Evolutionary conservation across 2,329 filamentous ascomycete genomes (phyloP).

Genomic region (Ceratocystiopsis brevicomis): DNA sequence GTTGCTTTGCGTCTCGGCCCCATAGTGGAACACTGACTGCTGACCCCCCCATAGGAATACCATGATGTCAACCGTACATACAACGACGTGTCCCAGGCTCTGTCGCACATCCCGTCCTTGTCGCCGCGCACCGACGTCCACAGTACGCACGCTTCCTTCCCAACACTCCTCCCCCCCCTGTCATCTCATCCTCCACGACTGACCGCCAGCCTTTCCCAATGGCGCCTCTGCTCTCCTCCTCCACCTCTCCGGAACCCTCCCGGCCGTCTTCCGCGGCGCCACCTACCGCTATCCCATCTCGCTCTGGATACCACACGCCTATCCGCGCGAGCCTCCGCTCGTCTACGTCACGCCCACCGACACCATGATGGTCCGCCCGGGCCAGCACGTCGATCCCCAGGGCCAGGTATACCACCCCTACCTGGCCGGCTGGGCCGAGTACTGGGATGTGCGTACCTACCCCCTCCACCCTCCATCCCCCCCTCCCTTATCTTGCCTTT

Average conservation of each 20-base stretch:
- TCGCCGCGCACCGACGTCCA: slow-evolving; percentile 85
- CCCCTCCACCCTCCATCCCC: no score
- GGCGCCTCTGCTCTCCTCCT: slow-evolving; percentile 73
- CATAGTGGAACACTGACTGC: not conserved
- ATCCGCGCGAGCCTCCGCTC: slow-evolving; percentile 70
- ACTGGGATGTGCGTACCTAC: slow-evolving; percentile 84
- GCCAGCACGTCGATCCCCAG: slow-evolving; percentile 87
- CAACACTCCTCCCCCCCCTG: no score
- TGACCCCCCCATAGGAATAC: slow-evolving; percentile 49
- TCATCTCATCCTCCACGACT: not conserved
- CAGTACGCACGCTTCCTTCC: slow-evolving; percentile 38
- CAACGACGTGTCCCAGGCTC: slow-evolving; percentile 67
- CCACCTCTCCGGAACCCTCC: slow-evolving; percentile 69
- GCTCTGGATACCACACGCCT: slow-evolving; percentile 82
- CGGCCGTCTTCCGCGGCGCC: slow-evolving; percentile 75
- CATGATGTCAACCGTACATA: slow-evolving; percentile 84
- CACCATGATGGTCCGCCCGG: slow-evolving; percentile 75
- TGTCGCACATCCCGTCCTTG: slow-evolving; percentile 63
- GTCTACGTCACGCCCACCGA: slow-evolving; percentile 77
- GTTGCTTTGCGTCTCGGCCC: no score
- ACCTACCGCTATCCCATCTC: slow-evolving; percentile 83
- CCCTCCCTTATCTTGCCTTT: not conserved
- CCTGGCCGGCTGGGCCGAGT: slow-evolving; percentile 70
- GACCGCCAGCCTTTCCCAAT: slow-evolving; percentile 58
- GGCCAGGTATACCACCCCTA: slow-evolving; percentile 94